Conservation (phyloP, 768 basidiomycete genomes). For the Trametes cingulata region DNA sequence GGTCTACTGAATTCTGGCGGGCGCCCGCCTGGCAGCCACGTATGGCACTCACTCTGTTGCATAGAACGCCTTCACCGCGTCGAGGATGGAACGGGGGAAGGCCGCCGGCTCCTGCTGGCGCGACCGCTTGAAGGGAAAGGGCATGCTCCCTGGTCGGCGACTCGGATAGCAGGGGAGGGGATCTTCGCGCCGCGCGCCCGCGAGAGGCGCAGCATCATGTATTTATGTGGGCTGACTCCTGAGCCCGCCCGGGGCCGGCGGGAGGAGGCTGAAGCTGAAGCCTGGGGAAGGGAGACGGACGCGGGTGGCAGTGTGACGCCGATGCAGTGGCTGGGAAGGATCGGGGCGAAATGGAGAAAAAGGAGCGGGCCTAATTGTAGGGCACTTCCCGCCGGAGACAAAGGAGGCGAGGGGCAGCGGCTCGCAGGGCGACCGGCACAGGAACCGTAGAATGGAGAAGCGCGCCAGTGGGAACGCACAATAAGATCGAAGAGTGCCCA, state of each 20-base stretch:
- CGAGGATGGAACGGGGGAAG: constrained; percentile 50
- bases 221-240: constrained; percentile 14
- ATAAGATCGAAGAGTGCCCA: constrained; percentile 11
- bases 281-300: constrained; percentile 13
- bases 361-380: constrained; percentile 18
- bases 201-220: constrained; percentile 21
- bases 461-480: constrained; percentile 18
- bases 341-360: constrained; percentile 17
- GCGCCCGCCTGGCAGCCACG: background rate
- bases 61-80: constrained; percentile 29
- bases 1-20: constrained; percentile 4
- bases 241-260: constrained; percentile 13
- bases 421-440: constrained; percentile 19
- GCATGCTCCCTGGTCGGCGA: constrained; percentile 32
- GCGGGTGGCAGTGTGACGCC: constrained; percentile 22
- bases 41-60: constrained; percentile 21
- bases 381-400: constrained; percentile 23
- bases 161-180: constrained; percentile 9
- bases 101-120: constrained; percentile 49
- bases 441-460: constrained; percentile 24
- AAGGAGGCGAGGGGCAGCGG: constrained; percentile 10
- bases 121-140: constrained; percentile 45
- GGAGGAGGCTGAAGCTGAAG: constrained; percentile 1
- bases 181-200: constrained; percentile 15
- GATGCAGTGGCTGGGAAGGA: constrained; percentile 16